A percentile compares a stretch with the other conserved stretches of the same genome.
These are phyloP conservation scores for Mycena indigotica DNA, from an alignment of 768 basidiomycete genomes.

Conservation along the genomic window DNA sequence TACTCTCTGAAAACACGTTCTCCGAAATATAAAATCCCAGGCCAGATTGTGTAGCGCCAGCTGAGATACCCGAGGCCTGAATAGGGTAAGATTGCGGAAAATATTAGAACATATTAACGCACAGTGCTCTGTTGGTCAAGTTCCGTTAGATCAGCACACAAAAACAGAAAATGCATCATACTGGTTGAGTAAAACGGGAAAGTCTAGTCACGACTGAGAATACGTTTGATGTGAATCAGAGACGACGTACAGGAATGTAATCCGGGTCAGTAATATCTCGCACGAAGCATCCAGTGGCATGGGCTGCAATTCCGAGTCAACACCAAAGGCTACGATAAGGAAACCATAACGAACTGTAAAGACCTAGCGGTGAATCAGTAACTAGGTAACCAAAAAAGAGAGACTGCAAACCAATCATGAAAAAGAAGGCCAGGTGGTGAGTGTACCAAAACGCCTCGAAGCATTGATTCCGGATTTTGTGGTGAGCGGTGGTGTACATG, in stretches of 20 bases:
- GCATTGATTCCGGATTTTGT: slow-evolving; percentile 83
- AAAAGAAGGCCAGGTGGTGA: slow-evolving; percentile 92
- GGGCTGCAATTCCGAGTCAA: slow-evolving; percentile 53
- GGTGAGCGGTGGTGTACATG: slow-evolving; percentile 90
- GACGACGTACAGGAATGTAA: slow-evolving; percentile 52
- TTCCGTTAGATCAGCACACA: too few relatives aligned
- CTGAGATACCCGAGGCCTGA: slow-evolving; percentile 75
- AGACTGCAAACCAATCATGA: slow-evolving; percentile 79
- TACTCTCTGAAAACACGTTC: slow-evolving; percentile 86
- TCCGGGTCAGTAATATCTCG: slow-evolving; percentile 81
- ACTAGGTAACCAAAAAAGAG: too few relatives aligned
- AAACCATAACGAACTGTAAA: too few relatives aligned
- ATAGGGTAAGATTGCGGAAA: background rate
- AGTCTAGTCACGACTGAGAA: too few relatives aligned
- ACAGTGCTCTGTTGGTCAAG: background rate
- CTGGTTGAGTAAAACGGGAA: slow-evolving; percentile 89
- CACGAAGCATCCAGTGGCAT: slow-evolving; percentile 94
- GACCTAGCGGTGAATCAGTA: too few relatives aligned
- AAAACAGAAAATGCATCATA: slow-evolving; percentile 56
- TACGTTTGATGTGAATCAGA: too few relatives aligned
- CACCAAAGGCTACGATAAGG: too few relatives aligned
- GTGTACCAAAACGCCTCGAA: slow-evolving; percentile 99
- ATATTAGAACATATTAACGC: background rate
- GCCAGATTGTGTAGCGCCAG: slow-evolving; percentile 93
- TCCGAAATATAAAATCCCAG: slow-evolving; percentile 84